Conservation (phyloP, 1,284 basidiomycete species). For the Ganoderma lingzhi region DNA sequence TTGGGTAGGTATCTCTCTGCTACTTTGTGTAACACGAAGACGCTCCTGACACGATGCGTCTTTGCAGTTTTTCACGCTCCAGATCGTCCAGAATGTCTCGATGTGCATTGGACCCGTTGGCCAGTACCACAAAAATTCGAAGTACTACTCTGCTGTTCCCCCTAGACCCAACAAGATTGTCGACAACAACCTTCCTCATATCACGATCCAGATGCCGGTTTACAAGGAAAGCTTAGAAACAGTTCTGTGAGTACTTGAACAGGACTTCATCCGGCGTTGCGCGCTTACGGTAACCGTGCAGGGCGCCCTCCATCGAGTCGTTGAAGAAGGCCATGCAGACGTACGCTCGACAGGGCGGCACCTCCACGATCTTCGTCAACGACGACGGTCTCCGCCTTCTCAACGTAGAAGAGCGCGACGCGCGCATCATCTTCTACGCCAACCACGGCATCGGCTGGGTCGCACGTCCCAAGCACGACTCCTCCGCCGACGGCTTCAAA, state of each 20-base stretch:
- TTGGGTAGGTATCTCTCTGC: conserved; percentile 36
- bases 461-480: conserved; percentile 77
- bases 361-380: conserved; percentile 57
- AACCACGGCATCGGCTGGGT: conserved; percentile 87
- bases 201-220: conserved; percentile 66
- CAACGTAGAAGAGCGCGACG: conserved; percentile 64
- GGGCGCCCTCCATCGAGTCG: conserved; percentile 54
- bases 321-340: conserved; percentile 56
- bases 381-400: conserved; percentile 64
- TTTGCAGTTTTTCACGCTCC: conserved; percentile 44
- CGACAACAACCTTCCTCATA: conserved; percentile 56
- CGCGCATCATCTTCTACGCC: conserved; percentile 78
- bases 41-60: conserved; percentile 24
- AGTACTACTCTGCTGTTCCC: conserved; percentile 54
- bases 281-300: conserved; percentile 17
- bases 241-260: conserved; percentile 43
- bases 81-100: conserved; percentile 49
- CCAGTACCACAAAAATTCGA: conserved; percentile 57
- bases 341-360: conserved; percentile 61
- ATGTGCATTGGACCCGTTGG: conserved; percentile 57
- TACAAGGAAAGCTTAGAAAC: conserved; percentile 55
- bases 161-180: conserved; percentile 51
- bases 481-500: conserved; percentile 66
- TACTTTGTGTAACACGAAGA: neutral
- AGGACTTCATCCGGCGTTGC: neutral